Evolutionary conservation across 345 rosid species (phyloP).

Genomic region (Eucalyptus sp.): DNA sequence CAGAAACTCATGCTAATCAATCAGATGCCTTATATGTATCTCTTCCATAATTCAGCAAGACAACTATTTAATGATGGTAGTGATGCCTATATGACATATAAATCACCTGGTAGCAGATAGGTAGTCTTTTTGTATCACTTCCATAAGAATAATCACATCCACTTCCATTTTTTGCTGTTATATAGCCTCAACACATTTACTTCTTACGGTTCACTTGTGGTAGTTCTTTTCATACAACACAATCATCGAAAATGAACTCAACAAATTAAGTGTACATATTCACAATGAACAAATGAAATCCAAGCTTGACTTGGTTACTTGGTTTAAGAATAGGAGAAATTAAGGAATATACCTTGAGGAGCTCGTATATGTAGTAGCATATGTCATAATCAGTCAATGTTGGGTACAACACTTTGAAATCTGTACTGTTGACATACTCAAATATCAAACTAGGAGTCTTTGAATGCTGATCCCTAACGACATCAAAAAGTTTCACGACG

Average conservation of each 20-base stretch:
- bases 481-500: conserved; percentile 59
- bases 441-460: conserved; percentile 82
- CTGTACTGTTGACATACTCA: conserved; percentile 78
- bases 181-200: neutral
- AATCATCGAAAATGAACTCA: neutral
- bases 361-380: conserved; percentile 78
- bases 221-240: neutral
- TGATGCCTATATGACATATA: neutral
- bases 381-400: conserved; percentile 86
- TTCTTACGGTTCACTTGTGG: neutral
- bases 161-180: neutral
- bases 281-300: neutral
- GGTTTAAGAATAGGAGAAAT: neutral
- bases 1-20: neutral
- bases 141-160: neutral
- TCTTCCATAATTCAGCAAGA: neutral
- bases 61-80: neutral
- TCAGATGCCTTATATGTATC: neutral
- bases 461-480: conserved; percentile 75
- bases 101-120: neutral
- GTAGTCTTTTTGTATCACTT: neutral
- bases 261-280: neutral
- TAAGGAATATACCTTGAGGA: conserved; percentile 44
- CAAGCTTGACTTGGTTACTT: neutral
- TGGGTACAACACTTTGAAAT: conserved; percentile 72